Conservation (phyloP, 176 grass and related monocot species). For the Oryza officinalis region DNA sequence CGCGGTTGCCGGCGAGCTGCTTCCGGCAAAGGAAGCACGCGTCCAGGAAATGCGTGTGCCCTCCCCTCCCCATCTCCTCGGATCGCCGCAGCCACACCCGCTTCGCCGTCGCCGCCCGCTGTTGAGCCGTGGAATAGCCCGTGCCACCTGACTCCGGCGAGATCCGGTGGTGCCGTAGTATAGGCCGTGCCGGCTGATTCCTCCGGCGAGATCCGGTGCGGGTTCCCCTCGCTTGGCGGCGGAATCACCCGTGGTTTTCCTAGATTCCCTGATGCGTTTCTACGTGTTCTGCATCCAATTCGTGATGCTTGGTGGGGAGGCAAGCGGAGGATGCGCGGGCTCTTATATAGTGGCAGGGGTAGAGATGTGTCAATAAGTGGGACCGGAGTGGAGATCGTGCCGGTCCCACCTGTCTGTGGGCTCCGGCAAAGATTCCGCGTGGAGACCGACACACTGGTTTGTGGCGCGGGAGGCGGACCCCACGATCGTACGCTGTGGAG, state of each 20-base stretch:
- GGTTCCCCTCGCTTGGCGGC: too few relatives aligned
- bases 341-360: not conserved
- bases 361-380: not conserved
- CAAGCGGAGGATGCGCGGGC: not conserved
- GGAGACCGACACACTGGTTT: not conserved
- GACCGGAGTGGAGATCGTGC: not conserved
- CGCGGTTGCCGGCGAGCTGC: slow-evolving; percentile 50
- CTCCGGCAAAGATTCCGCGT: not conserved
- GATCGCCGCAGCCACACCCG: not conserved
- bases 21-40: slow-evolving; percentile 77
- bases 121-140: not conserved
- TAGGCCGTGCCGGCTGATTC: not conserved
- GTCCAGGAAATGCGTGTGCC: slow-evolving; percentile 52
- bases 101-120: not conserved
- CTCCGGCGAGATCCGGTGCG: slow-evolving; percentile 20
- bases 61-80: not conserved
- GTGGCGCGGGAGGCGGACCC: not conserved
- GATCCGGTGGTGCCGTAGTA: not conserved
- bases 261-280: not conserved
- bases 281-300: slow-evolving; percentile 25
- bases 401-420: not conserved
- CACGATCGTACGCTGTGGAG: not conserved
- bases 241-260: not conserved
- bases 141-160: slow-evolving; percentile 12
- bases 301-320: slow-evolving; percentile 36